Evolutionary conservation across 768 basidiomycete species (phyloP).

Genomic region (Porpolomopsis calyptriformis): DNA sequence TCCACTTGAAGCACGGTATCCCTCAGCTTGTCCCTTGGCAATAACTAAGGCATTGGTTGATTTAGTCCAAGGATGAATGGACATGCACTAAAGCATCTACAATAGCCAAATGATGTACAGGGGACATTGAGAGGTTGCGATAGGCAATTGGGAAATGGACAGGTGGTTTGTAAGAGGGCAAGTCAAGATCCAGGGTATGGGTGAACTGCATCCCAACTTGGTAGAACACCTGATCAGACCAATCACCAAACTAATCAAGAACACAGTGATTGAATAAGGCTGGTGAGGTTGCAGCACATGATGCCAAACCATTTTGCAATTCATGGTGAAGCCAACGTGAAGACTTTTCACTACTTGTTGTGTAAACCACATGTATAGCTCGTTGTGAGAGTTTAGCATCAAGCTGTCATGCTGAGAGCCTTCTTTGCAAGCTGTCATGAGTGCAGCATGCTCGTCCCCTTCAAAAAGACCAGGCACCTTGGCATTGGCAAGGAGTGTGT

Average conservation of each 20-base stretch:
- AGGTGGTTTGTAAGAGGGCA: conserved; percentile 71
- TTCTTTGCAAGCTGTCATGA: conserved; percentile 99
- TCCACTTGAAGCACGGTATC: conserved; percentile 97
- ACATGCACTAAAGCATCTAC: conserved; percentile 91
- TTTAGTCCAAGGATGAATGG: conserved; percentile 78
- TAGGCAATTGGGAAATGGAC: conserved; percentile 83
- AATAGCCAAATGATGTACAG: conserved; percentile 79
- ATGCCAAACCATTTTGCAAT: conserved; percentile 90
- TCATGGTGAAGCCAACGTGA: conserved; percentile 99
- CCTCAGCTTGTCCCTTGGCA: conserved; percentile 89
- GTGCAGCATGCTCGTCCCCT: conserved; percentile 94
- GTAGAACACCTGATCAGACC: conserved; percentile 97
- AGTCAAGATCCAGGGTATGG: conserved; percentile 82
- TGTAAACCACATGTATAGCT: conserved; percentile 97
- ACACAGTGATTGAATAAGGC: conserved; percentile 99
- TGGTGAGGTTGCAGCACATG: conserved; percentile 92
- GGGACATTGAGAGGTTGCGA: conserved; percentile 75
- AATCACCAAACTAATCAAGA: conserved; percentile 98
- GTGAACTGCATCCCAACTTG: conserved; percentile 99
- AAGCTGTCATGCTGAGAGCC: conserved; percentile 97
- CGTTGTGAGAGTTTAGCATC: conserved; percentile 97
- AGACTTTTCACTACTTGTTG: conserved; percentile 96
- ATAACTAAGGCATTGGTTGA: conserved; percentile 81
- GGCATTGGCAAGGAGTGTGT: conserved; percentile 97
- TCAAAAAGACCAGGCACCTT: conserved; percentile 99